Evolutionary conservation across 2,329 filamentous ascomycete species (phyloP).

Genomic region (Cryoendolithus antarcticus): DNA sequence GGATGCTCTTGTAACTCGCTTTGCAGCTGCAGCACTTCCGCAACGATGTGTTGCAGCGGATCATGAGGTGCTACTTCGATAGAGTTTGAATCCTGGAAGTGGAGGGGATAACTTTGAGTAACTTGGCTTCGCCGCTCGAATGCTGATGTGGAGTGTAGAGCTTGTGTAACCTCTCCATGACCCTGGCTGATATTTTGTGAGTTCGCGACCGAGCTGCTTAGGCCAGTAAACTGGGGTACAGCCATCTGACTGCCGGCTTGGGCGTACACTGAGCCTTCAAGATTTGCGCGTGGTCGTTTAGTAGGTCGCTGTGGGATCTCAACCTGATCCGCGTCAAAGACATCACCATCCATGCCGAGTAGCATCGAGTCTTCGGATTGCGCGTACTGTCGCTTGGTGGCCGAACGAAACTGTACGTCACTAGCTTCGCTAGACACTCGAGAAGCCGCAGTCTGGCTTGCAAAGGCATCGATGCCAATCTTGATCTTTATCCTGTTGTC

Average conservation of each 20-base stretch:
- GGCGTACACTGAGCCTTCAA: too few species aligned
- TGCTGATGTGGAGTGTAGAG: background rate
- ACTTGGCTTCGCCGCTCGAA: background rate
- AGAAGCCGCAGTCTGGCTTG: conserved; percentile 15
- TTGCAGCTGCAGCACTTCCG: too few species aligned
- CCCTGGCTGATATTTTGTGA: background rate
- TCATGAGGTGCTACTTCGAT: too few species aligned
- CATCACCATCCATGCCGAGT: conserved; percentile 15
- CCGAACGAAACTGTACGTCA: background rate
- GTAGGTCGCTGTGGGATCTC: background rate
- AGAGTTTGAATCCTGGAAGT: too few species aligned
- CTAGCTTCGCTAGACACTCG: conserved; percentile 10
- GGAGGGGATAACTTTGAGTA: too few species aligned
- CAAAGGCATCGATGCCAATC: conserved; percentile 21
- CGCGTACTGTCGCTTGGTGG: conserved; percentile 4
- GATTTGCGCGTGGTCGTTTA: too few species aligned
- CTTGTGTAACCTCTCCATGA: background rate
- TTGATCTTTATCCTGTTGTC: conserved; percentile 14
- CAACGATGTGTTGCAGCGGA: too few species aligned
- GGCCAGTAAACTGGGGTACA: background rate
- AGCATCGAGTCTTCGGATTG: conserved; percentile 22
- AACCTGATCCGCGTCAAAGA: conserved; percentile 7
- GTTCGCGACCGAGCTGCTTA: background rate
- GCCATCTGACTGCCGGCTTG: background rate
- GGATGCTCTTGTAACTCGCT: too few species aligned